Percentiles rank a stretch among this genome's conserved stretches.
Evolutionary conservation across 2,329 filamentous ascomycete genomes (phyloP).

Genomic region (Xylaria sp.): DNA sequence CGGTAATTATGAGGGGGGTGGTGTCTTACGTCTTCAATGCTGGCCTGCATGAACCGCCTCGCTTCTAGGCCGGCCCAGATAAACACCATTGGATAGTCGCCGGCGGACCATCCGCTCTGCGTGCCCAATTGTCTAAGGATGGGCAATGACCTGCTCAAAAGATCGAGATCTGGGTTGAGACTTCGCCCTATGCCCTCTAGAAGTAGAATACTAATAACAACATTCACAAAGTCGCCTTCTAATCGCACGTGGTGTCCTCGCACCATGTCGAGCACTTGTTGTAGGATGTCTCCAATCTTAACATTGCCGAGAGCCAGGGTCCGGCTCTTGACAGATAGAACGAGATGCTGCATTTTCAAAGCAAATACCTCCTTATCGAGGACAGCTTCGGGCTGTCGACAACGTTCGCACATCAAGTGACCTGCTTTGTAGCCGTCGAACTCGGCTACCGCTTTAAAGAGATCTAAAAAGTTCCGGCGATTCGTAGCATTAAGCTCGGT

Average conservation of each 20-base stretch:
- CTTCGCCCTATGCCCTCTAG: slow-evolving; percentile 92
- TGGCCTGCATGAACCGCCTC: slow-evolving; percentile 85
- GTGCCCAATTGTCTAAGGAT: slow-evolving; percentile 88
- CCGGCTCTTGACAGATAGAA: slow-evolving; percentile 85
- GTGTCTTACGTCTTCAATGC: slow-evolving; percentile 79
- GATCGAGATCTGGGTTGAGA: slow-evolving; percentile 83
- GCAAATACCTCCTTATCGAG: slow-evolving; percentile 90
- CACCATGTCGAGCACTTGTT: slow-evolving; percentile 90
- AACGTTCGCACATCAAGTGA: slow-evolving; percentile 93
- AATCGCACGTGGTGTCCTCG: slow-evolving; percentile 88
- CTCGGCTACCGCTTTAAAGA: slow-evolving; percentile 94
- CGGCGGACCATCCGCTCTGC: slow-evolving; percentile 70
- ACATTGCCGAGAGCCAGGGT: slow-evolving; percentile 93
- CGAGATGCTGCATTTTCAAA: slow-evolving; percentile 94
- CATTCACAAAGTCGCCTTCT: slow-evolving; percentile 98
- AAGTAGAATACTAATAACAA: slow-evolving; percentile 91
- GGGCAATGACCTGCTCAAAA: slow-evolving; percentile 84
- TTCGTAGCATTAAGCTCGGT: slow-evolving; percentile 91
- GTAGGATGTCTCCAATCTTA: slow-evolving; percentile 93
- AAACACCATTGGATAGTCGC: slow-evolving; percentile 83
- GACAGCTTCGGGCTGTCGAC: slow-evolving; percentile 88
- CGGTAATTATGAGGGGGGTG: background rate
- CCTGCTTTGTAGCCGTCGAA: slow-evolving; percentile 97
- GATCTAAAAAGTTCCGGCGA: slow-evolving; percentile 86
- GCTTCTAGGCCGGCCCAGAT: slow-evolving; percentile 93